Evolutionary conservation across 2,329 filamentous ascomycete genomes (phyloP).

Genomic region (Pyrenophora graminea): DNA sequence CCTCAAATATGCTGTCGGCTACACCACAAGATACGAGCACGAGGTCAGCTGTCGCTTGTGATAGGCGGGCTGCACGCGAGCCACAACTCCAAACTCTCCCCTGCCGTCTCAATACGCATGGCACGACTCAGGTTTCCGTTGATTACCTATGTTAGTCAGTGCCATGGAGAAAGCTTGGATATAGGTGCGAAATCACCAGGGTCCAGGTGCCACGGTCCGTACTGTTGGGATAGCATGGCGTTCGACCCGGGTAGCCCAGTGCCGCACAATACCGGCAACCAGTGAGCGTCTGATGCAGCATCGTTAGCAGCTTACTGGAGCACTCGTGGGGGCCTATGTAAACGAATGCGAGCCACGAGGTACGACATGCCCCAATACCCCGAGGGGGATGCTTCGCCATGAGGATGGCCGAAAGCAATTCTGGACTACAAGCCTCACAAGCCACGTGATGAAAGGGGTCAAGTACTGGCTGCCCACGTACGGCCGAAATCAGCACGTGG

Average conservation of each 20-base stretch:
- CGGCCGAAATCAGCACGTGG: too few relatives aligned
- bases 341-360: too few relatives aligned
- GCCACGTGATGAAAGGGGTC: too few relatives aligned
- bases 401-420: too few relatives aligned
- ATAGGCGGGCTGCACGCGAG: slow-evolving; percentile 16
- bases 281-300: too few relatives aligned
- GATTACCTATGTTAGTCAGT: slow-evolving; percentile 4
- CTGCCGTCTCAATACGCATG: slow-evolving; percentile 9
- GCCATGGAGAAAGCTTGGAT: neutral
- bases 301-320: too few relatives aligned
- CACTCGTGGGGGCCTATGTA: too few relatives aligned
- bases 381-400: too few relatives aligned
- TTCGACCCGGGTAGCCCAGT: slow-evolving; percentile 10
- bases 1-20: neutral
- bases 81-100: slow-evolving; percentile 13
- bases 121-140: slow-evolving; percentile 15
- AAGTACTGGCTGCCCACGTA: too few relatives aligned
- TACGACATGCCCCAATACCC: too few relatives aligned
- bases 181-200: slow-evolving; percentile 11
- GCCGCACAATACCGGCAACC: neutral
- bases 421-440: too few relatives aligned
- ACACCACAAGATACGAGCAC: slow-evolving; percentile 22
- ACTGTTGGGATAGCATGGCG: slow-evolving; percentile 15
- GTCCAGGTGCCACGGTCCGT: slow-evolving; percentile 20
- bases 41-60: slow-evolving; percentile 22